Evolutionary conservation across 2,329 filamentous ascomycete genomes (phyloP).

Genomic region (Ophiocordyceps robertsii): DNA sequence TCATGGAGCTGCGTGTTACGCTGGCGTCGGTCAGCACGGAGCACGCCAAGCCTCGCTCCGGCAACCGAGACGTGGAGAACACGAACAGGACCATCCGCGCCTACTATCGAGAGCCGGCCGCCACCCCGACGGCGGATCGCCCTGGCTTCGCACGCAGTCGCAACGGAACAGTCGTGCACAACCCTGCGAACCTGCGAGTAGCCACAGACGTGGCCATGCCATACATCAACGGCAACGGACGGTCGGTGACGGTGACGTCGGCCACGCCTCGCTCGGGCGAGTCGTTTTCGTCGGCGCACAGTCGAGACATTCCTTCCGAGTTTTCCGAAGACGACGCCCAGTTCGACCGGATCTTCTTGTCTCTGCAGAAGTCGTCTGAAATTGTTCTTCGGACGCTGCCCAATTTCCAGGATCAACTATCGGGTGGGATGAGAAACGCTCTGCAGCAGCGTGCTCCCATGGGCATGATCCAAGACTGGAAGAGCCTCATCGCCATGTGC

Average conservation of each 20-base stretch:
- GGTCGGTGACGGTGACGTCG: conserved; percentile 38
- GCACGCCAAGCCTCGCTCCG: conserved; percentile 8
- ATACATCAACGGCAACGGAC: conserved; percentile 33
- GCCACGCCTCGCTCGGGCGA: conserved; percentile 75
- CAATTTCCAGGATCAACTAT: conserved; percentile 52
- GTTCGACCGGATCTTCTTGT: conserved; percentile 73
- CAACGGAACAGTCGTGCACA: conserved; percentile 28
- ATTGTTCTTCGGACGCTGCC: conserved; percentile 61
- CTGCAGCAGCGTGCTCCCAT: conserved; percentile 46
- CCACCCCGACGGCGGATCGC: conserved; percentile 38
- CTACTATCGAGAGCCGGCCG: conserved; percentile 36
- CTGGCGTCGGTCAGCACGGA: conserved; percentile 20
- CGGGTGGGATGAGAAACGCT: conserved; percentile 47
- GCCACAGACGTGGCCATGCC: conserved; percentile 36
- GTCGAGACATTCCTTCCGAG: conserved; percentile 37
- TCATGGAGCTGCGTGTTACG: conserved; percentile 51
- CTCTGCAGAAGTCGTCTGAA: conserved; percentile 60
- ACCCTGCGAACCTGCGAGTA: conserved; percentile 40
- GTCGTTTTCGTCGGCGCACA: conserved; percentile 51
- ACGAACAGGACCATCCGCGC: conserved; percentile 35
- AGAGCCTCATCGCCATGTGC: conserved; percentile 57
- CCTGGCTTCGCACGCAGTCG: conserved; percentile 18
- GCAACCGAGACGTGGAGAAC: conserved; percentile 7
- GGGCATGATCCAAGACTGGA: conserved; percentile 52
- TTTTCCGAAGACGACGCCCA: conserved; percentile 63